These are phyloP conservation scores for Cyclotella choctawhatcheeana DNA, from an alignment of 108 stramenopile species.

Conservation along the genomic window DNA sequence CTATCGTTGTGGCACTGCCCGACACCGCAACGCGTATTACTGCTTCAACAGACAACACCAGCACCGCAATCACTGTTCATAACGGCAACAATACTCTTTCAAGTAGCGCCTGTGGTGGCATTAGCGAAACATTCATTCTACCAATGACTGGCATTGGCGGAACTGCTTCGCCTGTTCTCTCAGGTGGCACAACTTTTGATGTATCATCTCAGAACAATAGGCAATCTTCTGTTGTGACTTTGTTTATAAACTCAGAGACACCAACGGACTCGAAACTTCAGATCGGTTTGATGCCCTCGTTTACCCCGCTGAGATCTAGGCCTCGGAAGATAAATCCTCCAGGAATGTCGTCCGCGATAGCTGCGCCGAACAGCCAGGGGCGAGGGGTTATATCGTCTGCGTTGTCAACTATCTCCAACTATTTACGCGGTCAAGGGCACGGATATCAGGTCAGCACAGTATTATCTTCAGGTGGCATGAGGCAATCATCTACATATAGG, in stretches of 20 bases:
- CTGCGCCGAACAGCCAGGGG: slow-evolving; percentile 26
- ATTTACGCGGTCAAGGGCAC: slow-evolving; percentile 44
- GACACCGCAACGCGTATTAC: slow-evolving; percentile 55
- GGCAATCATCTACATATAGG: slow-evolving; percentile 37
- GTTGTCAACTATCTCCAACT: slow-evolving; percentile 38
- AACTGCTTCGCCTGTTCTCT: slow-evolving; percentile 49
- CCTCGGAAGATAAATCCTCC: background rate
- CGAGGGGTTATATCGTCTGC: slow-evolving; percentile 49
- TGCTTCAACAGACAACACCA: background rate
- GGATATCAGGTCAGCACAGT: slow-evolving; percentile 36
- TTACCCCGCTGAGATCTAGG: slow-evolving; percentile 32
- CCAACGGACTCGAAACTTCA: slow-evolving; percentile 76
- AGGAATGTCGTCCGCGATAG: slow-evolving; percentile 34
- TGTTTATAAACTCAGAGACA: slow-evolving; percentile 76
- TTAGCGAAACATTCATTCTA: slow-evolving; percentile 73
- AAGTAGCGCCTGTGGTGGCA: slow-evolving; percentile 58
- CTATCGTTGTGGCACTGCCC: slow-evolving; percentile 63
- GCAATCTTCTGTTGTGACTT: slow-evolving; percentile 42
- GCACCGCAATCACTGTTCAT: background rate
- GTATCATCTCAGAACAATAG: slow-evolving; percentile 43
- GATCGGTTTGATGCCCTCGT: slow-evolving; percentile 68
- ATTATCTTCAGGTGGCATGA: slow-evolving; percentile 11
- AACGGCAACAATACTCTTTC: slow-evolving; percentile 21
- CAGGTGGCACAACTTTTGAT: slow-evolving; percentile 82
- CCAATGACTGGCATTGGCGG: slow-evolving; percentile 56